Percentiles rank a stretch among this genome's conserved stretches.
Evolutionary conservation across 106 monocot genomes (phyloP).

Genomic region (Apostasia ramifera): DNA sequence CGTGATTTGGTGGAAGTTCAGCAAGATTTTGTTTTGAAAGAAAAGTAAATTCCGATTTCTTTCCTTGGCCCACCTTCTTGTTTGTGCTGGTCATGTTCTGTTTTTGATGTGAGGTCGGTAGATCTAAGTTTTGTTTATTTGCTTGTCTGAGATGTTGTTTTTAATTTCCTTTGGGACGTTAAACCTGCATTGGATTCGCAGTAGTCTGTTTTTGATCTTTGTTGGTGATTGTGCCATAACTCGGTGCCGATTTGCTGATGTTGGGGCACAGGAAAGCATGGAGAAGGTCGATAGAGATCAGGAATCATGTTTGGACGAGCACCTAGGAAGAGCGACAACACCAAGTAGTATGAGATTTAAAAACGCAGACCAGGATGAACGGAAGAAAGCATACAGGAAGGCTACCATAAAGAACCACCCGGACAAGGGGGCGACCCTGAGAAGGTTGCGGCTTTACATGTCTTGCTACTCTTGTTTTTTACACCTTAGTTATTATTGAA

Average conservation of each 20-base stretch:
- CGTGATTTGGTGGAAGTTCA: too few species aligned
- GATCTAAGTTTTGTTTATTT: too few species aligned
- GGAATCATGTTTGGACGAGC: conserved; percentile 46
- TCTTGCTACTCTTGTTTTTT: background rate
- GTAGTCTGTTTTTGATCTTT: too few species aligned
- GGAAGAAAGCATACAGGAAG: conserved; percentile 57
- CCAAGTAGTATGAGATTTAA: conserved; percentile 48
- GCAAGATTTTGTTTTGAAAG: too few species aligned
- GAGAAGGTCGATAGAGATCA: background rate
- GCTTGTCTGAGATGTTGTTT: too few species aligned
- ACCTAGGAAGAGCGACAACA: conserved; percentile 39
- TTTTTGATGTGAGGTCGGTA: too few species aligned
- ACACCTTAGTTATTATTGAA: background rate
- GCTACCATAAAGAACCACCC: conserved; percentile 67
- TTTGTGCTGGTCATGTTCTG: too few species aligned
- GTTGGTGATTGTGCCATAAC: too few species aligned
- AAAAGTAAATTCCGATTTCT: too few species aligned
- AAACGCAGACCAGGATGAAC: conserved; percentile 40
- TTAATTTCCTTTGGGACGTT: too few species aligned
- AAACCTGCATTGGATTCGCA: too few species aligned
- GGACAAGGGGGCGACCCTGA: conserved; percentile 71
- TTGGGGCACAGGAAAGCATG: background rate
- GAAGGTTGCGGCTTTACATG: conserved; percentile 31
- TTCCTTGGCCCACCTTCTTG: too few species aligned
- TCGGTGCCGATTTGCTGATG: background rate